Evolutionary conservation across 2,329 filamentous ascomycete genomes (phyloP), one percentile per base, ranked within the genome.

Genomic region (Leptographium procerum): DNA sequence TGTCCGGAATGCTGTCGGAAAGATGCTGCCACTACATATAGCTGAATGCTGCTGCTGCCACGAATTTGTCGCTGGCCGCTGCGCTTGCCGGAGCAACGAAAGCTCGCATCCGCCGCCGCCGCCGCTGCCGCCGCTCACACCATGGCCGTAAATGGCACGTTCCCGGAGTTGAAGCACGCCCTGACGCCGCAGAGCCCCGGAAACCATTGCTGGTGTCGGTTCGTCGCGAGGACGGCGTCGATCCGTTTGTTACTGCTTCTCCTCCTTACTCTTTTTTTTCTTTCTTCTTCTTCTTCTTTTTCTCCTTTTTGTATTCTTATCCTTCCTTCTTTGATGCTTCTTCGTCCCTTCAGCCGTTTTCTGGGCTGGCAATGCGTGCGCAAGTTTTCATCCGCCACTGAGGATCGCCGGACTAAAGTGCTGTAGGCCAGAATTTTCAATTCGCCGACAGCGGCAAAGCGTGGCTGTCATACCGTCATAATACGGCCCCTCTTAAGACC

Each of bases 121-220:
- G n/a, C n/a, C n/a, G n/a, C n/a, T n/a, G n/a, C n/a, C n/a, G n/a
- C n/a, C n/a, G n/a, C n/a, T n/a, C n/a, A n/a, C n/a, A n/a, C 40
- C 40, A 43, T 52, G 34, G 43, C 61, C 34, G 43, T 40, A 54
- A 22, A 34, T 52, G 26, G 60, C 59, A 5, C 51, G 34, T 34
- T 60, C 61, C 52, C 61, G 62, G 36, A 64, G 61, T 58, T 55
- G 61, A 59, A 56, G 58, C 51, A 51, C 62, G 31, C 55, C 61
- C 28, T 57, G 58, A 24, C 61, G 62, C 61, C 62, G 61, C 57
- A 64, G 34, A 9, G 60, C 57, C 28, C 60, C 62, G 56, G 58
- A 47, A 33, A 60, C 61, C 62, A 62, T 62, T 24, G 45, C 45
- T 48, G 45, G 33, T 36, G n/a, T n/a, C n/a, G n/a, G n/a, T n/a